Conservation (phyloP, 2,329 filamentous ascomycete species). For the Camptophora hylomeconis region DNA sequence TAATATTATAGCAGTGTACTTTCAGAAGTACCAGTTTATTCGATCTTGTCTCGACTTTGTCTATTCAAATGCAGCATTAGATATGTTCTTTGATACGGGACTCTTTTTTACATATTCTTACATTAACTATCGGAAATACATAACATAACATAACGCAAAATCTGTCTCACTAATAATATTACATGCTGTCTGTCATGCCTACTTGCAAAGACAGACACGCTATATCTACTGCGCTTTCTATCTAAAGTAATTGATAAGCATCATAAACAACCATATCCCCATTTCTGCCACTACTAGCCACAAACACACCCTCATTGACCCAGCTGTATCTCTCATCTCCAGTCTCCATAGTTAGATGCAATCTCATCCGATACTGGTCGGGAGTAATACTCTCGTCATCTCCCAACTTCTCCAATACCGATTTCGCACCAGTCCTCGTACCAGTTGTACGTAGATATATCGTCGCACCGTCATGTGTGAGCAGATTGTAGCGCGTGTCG, state of each 20-base stretch:
- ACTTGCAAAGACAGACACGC: no score
- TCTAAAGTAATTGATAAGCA: conserved; percentile 2
- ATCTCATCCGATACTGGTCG: conserved; percentile 19
- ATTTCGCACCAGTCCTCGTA: conserved; percentile 16
- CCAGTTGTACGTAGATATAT: conserved; percentile 20
- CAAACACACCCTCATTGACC: conserved; percentile 12
- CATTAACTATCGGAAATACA: no score
- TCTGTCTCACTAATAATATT: no score
- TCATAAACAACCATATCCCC: conserved; percentile 11
- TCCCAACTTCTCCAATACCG: conserved; percentile 16
- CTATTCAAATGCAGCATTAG: no score
- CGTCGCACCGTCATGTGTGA: conserved; percentile 18
- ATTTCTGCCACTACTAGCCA: conserved; percentile 1
- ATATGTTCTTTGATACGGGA: no score
- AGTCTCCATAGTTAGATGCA: conserved; percentile 19
- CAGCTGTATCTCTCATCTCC: conserved; percentile 19
- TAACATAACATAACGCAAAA: no score
- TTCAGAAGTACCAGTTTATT: no score
- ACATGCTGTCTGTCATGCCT: no score
- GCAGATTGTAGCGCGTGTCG: conserved; percentile 19
- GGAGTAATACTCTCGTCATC: conserved; percentile 14
- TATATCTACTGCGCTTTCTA: no score
- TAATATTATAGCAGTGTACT: no score
- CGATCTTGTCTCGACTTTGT: no score
- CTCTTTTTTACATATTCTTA: no score